These are phyloP conservation scores for Globisporangium nagaii DNA, from an alignment of 352 stramenopile species.

Conservation along the genomic window DNA sequence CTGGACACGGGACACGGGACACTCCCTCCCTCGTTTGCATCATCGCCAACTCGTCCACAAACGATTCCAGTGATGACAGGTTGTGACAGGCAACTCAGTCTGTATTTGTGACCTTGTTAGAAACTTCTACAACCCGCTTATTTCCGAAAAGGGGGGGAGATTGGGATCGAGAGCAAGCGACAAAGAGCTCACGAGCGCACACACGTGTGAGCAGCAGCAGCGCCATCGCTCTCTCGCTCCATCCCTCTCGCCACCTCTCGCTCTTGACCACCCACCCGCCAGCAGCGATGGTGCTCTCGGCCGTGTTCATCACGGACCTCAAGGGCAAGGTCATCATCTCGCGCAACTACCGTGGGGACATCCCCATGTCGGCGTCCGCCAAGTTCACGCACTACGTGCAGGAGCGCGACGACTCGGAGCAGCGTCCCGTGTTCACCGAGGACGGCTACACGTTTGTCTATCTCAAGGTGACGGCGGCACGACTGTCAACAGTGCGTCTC, in stretches of 20 bases:
- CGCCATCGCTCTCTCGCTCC: background rate
- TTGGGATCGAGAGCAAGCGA: background rate
- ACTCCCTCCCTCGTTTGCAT: too few species aligned
- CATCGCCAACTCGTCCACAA: too few species aligned
- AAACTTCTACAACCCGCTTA: too few species aligned
- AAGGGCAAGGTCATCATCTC: conserved; percentile 99
- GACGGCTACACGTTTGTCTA: conserved; percentile 94
- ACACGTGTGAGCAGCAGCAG: too few species aligned
- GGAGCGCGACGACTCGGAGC: conserved; percentile 92
- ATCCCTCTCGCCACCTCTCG: too few species aligned
- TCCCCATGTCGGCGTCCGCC: conserved; percentile 91
- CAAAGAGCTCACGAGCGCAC: background rate
- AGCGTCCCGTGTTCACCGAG: conserved; percentile 92
- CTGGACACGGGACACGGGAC: too few species aligned
- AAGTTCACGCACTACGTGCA: conserved; percentile 91
- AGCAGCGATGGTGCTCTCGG: conserved; percentile 93
- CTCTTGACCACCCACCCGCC: background rate
- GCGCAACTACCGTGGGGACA: conserved; percentile 98
- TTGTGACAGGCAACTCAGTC: too few species aligned
- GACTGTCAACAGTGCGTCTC: too few species aligned
- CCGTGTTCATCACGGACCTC: conserved; percentile 98
- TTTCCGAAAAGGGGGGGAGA: too few species aligned
- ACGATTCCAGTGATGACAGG: too few species aligned
- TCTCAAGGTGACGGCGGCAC: conserved; percentile 87
- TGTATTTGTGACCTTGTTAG: too few species aligned